Evolutionary conservation across 768 basidiomycete genomes (phyloP).

Genomic region (Trichaptum fuscoviolaceum): DNA sequence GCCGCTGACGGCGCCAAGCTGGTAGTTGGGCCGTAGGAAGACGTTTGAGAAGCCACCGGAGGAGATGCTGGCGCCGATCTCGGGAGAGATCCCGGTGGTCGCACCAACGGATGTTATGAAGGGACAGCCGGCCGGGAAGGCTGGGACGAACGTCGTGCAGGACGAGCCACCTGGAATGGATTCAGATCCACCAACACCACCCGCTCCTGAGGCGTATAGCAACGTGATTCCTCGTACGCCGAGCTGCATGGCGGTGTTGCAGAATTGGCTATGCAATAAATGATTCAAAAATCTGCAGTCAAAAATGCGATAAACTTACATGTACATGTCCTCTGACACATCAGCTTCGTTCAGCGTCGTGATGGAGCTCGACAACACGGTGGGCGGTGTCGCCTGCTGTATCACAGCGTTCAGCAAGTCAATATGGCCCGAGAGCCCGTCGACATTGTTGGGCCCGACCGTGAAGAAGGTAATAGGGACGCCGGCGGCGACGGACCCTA

Average conservation of each 20-base stretch:
- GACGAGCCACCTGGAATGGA: slow-evolving; percentile 29
- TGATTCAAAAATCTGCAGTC: too few relatives aligned
- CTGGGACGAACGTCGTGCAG: slow-evolving; percentile 17
- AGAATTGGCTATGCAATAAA: slow-evolving; percentile 10
- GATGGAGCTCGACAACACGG: slow-evolving; percentile 14
- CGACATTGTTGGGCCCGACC: slow-evolving; percentile 13
- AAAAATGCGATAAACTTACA: too few relatives aligned
- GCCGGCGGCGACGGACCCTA: slow-evolving; percentile 15
- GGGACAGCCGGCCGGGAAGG: slow-evolving; percentile 20
- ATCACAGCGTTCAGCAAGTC: slow-evolving; percentile 15
- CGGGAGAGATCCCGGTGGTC: slow-evolving; percentile 48
- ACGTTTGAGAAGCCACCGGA: slow-evolving; percentile 62
- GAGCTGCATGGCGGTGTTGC: slow-evolving; percentile 15
- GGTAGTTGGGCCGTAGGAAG: slow-evolving; percentile 17
- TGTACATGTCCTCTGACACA: too few relatives aligned
- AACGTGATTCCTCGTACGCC: slow-evolving; percentile 45
- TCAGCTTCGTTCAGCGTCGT: background rate
- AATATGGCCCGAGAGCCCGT: slow-evolving; percentile 13
- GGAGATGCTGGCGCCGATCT: slow-evolving; percentile 55
- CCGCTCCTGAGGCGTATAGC: slow-evolving; percentile 61
- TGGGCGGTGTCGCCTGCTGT: slow-evolving; percentile 10
- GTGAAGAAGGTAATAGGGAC: slow-evolving; percentile 14
- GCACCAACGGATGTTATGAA: slow-evolving; percentile 56
- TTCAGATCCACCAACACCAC: slow-evolving; percentile 55
- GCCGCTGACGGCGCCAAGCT: slow-evolving; percentile 8